phyloP scores from a whole-genome alignment of 441 rosid genomes.

The Adansonia madagascariensis region DNA sequence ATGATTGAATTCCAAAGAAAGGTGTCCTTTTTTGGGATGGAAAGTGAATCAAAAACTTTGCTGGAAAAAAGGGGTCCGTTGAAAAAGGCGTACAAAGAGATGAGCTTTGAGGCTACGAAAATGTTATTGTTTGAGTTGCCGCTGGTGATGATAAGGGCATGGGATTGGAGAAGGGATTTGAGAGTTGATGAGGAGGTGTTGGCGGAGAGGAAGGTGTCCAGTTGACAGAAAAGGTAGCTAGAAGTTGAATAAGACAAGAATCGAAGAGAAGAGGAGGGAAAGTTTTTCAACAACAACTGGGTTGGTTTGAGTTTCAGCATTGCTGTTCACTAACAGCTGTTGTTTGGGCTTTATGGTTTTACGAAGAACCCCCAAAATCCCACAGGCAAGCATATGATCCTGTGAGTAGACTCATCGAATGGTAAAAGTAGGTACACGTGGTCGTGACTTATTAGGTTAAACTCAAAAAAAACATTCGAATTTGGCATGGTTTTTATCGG shows the following conservation, averaged over 20 bases:
- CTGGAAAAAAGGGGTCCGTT: slow-evolving; percentile 38
- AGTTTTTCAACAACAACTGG: too few species aligned
- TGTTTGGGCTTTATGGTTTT: too few species aligned
- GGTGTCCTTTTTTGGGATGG: slow-evolving; percentile 37
- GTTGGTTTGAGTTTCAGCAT: too few species aligned
- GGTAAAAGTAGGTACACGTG: too few species aligned
- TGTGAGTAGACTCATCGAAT: too few species aligned
- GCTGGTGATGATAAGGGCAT: slow-evolving; percentile 48
- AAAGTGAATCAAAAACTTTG: slow-evolving; percentile 41
- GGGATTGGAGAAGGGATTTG: slow-evolving; percentile 44
- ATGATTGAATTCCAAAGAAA: slow-evolving; percentile 70
- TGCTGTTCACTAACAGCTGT: too few species aligned
- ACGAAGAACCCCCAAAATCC: too few species aligned
- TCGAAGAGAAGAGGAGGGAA: not conserved
- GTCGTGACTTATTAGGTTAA: too few species aligned
- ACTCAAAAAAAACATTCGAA: too few species aligned
- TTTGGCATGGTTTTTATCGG: too few species aligned
- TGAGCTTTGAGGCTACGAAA: slow-evolving; percentile 63
- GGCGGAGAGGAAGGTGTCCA: slow-evolving; percentile 37
- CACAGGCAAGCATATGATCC: too few species aligned
- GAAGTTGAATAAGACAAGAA: slow-evolving; percentile 28
- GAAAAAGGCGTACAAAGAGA: slow-evolving; percentile 53
- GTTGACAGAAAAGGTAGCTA: slow-evolving; percentile 38
- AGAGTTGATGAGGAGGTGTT: slow-evolving; percentile 29
- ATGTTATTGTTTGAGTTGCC: slow-evolving; percentile 51